These are phyloP conservation scores for Endoconidiophora polonica DNA, from an alignment of 2,329 filamentous ascomycete species.

Conservation along the genomic window DNA sequence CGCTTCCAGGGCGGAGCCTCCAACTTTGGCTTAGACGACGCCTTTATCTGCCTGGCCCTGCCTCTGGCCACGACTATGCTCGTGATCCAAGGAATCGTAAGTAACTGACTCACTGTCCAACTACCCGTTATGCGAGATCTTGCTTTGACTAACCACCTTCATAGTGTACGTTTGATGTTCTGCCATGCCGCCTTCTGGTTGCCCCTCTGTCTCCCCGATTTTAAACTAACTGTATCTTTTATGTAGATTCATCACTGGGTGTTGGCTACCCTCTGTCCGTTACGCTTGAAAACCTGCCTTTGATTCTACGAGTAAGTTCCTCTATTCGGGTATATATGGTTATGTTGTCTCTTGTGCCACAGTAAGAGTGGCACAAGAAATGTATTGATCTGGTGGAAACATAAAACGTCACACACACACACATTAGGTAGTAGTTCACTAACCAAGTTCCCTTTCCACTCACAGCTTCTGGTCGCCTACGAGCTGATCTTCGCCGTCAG, in stretches of 20 bases:
- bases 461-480: constrained; percentile 21
- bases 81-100: constrained; percentile 19
- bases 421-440: too few species aligned
- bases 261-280: constrained; percentile 17
- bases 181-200: too few species aligned
- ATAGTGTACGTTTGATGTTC: constrained; percentile 10
- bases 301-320: constrained; percentile 14
- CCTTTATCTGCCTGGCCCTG: constrained; percentile 21
- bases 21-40: constrained; percentile 23
- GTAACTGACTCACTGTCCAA: constrained; percentile 6
- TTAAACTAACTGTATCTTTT: neutral
- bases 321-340: neutral
- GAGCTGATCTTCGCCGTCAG: constrained; percentile 21
- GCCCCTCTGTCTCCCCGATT: neutral
- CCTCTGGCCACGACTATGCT: constrained; percentile 19
- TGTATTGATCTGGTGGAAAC: too few species aligned
- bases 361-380: neutral
- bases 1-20: constrained; percentile 16
- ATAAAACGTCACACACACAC: too few species aligned
- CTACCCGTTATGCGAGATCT: too few species aligned
- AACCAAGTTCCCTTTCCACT: constrained; percentile 14
- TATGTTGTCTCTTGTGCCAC: neutral
- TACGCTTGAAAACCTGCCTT: constrained; percentile 16
- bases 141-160: constrained; percentile 1
- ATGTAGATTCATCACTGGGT: constrained; percentile 16